Percentiles rank a stretch among this genome's conserved stretches.
phyloP scores from a whole-genome alignment of 768 basidiomycete genomes.

The Boletales sp. region DNA sequence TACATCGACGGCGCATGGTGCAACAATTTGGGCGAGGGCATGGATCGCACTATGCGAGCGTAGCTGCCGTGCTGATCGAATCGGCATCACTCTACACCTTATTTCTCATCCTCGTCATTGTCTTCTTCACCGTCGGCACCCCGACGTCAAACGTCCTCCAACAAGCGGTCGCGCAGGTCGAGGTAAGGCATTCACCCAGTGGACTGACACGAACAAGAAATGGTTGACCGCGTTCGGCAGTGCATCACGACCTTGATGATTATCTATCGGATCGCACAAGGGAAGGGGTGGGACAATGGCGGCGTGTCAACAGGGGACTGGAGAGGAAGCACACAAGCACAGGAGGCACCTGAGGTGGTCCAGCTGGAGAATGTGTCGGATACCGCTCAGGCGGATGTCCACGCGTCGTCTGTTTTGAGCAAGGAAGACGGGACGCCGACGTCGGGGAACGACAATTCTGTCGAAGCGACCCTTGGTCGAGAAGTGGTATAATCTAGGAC shows the following conservation, averaged over 20 bases:
- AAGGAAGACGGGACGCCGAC: slow-evolving; percentile 3
- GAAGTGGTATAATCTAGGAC: neutral
- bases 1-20: slow-evolving; percentile 9
- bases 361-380: neutral
- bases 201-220: neutral
- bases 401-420: neutral
- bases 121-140: slow-evolving; percentile 3
- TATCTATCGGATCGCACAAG: slow-evolving; percentile 18
- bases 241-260: slow-evolving; percentile 16
- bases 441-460: neutral
- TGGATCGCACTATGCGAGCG: slow-evolving; percentile 9
- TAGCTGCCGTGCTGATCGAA: slow-evolving; percentile 14
- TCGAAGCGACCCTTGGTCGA: neutral
- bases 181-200: slow-evolving; percentile 5
- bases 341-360: neutral
- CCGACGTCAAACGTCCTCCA: slow-evolving; percentile 7
- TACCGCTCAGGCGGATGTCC: neutral
- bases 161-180: slow-evolving; percentile 17
- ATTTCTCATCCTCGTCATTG: slow-evolving; percentile 15
- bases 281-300: slow-evolving; percentile 11
- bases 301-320: slow-evolving; percentile 12
- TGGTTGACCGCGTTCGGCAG: neutral
- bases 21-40: slow-evolving; percentile 12
- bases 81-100: slow-evolving; percentile 17
- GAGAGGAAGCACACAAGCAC: slow-evolving; percentile 8